Evolutionary conservation across 805 yeast species (phyloP).

Genomic region (Candida maesae): DNA sequence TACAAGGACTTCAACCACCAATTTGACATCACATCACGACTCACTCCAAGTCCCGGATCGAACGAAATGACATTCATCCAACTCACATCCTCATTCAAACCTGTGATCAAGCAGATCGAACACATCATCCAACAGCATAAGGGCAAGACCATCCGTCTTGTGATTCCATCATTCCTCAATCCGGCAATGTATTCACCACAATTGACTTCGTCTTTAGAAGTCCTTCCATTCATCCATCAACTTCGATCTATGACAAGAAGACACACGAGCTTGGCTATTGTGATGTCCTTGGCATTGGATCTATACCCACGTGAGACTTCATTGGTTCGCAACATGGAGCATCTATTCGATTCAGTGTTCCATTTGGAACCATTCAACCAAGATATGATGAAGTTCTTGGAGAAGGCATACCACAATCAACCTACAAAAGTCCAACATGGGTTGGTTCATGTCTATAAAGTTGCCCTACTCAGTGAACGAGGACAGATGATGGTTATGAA

Average conservation of each 20-base stretch:
- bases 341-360: slow-evolving; percentile 60
- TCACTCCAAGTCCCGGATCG: slow-evolving; percentile 62
- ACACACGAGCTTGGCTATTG: slow-evolving; percentile 44
- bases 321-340: slow-evolving; percentile 51
- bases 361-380: slow-evolving; percentile 81
- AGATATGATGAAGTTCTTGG: slow-evolving; percentile 61
- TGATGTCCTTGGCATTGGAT: slow-evolving; percentile 59
- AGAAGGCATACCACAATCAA: slow-evolving; percentile 63
- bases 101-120: slow-evolving; percentile 40
- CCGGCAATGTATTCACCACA: slow-evolving; percentile 68
- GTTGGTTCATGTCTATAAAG: slow-evolving; percentile 65
- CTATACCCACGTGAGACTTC: slow-evolving; percentile 54
- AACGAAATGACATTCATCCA: slow-evolving; percentile 59
- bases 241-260: slow-evolving; percentile 51
- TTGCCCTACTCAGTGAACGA: slow-evolving; percentile 67
- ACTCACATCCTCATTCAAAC: slow-evolving; percentile 27
- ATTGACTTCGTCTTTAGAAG: slow-evolving; percentile 40
- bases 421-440: slow-evolving; percentile 85
- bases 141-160: slow-evolving; percentile 54
- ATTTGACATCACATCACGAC: slow-evolving; percentile 72
- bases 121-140: slow-evolving; percentile 39
- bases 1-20: slow-evolving; percentile 57
- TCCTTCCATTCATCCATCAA: slow-evolving; percentile 59
- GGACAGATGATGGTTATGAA: slow-evolving; percentile 76
- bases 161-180: slow-evolving; percentile 73